A percentile compares a stretch with the other conserved stretches of the same genome.
These are phyloP conservation scores for Polytrichum commune DNA, from an alignment of 225 moss, liverwort and hornwort species.

Conservation along the genomic window DNA sequence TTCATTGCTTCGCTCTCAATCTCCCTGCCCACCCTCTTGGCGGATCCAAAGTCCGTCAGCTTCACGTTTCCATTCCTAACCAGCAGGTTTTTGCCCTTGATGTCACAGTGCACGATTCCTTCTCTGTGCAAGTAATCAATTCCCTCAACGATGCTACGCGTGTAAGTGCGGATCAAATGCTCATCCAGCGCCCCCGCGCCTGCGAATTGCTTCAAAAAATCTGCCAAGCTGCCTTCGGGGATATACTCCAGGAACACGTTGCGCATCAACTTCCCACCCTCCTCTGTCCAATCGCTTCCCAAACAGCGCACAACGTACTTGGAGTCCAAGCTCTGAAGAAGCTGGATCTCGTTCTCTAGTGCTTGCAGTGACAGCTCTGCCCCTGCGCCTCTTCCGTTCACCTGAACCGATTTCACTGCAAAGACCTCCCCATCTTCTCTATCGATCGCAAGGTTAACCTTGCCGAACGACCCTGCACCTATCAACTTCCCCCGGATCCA, in stretches of 20 bases:
- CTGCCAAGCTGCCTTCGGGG: constrained; percentile 55
- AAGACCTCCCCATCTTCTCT: constrained; percentile 51
- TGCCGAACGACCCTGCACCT: constrained; percentile 60
- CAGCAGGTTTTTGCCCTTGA: constrained; percentile 61
- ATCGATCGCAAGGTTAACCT: constrained; percentile 62
- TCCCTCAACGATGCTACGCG: constrained; percentile 55
- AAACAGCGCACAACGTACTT: constrained; percentile 48
- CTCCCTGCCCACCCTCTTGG: constrained; percentile 33
- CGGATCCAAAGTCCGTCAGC: constrained; percentile 63
- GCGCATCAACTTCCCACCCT: constrained; percentile 48
- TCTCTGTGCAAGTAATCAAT: constrained; percentile 44
- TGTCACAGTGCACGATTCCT: constrained; percentile 59
- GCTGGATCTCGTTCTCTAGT: constrained; percentile 57
- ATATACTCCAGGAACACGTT: constrained; percentile 69
- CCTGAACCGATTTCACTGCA: constrained; percentile 62
- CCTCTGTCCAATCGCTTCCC: constrained; percentile 41
- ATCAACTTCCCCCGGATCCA: constrained; percentile 62
- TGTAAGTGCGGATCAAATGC: constrained; percentile 45
- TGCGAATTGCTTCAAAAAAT: constrained; percentile 61
- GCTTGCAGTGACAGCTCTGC: constrained; percentile 38
- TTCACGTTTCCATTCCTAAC: constrained; percentile 59
- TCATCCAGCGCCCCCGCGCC: constrained; percentile 48
- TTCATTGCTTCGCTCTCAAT: constrained; percentile 10
- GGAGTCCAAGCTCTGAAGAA: constrained; percentile 44
- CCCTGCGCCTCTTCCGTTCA: constrained; percentile 27